Evolutionary conservation across 2,329 filamentous ascomycete genomes (phyloP).

Genomic region (Fusarium odoratissimum): DNA sequence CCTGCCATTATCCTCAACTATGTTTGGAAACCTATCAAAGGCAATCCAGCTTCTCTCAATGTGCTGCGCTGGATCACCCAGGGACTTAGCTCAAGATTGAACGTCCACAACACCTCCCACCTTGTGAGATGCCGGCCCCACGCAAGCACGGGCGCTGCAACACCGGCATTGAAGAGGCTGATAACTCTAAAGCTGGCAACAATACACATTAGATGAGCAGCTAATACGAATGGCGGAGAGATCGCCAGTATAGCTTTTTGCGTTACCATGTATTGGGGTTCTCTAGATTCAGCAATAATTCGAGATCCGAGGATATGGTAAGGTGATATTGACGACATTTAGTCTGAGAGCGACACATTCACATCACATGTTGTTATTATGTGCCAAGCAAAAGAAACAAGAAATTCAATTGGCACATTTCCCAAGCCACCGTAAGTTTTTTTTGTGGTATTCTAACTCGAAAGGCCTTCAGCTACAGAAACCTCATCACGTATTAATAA

Average conservation of each 20-base stretch:
- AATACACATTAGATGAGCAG: neutral
- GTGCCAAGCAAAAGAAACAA: slow-evolving; percentile 14
- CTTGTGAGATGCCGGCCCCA: slow-evolving; percentile 27
- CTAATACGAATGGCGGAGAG: neutral
- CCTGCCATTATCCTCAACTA: slow-evolving; percentile 3
- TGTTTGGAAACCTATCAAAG: neutral
- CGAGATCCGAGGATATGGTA: neutral
- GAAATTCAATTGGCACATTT: slow-evolving; percentile 17
- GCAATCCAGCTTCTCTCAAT: neutral
- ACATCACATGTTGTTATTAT: slow-evolving; percentile 6
- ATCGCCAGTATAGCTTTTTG: neutral
- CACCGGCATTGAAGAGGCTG: neutral
- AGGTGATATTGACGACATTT: slow-evolving; percentile 10
- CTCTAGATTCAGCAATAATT: neutral
- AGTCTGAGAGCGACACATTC: neutral
- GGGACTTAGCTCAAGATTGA: slow-evolving; percentile 3
- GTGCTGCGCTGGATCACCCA: slow-evolving; percentile 13
- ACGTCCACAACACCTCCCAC: slow-evolving; percentile 23
- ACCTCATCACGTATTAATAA: neutral
- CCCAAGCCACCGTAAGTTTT: slow-evolving; percentile 20
- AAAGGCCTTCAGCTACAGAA: neutral
- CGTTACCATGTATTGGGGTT: slow-evolving; percentile 1
- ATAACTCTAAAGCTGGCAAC: neutral
- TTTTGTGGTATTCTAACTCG: neutral
- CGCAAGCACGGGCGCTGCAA: slow-evolving; percentile 10